Conservation (phyloP, 169 alveolate species). For the Eimeria tenella region DNA sequence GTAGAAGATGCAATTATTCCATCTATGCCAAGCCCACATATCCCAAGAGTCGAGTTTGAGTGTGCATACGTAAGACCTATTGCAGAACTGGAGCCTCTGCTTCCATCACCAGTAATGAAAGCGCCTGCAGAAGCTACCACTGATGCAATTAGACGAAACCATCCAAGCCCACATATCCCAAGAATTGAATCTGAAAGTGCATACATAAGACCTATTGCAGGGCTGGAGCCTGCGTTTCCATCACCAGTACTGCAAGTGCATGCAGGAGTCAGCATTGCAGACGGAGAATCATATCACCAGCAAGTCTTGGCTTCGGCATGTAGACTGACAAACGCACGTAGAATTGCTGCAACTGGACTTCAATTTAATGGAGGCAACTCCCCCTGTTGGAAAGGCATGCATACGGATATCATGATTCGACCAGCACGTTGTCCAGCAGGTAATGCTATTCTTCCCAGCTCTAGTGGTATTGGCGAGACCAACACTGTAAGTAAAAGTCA, state of each 20-base stretch:
- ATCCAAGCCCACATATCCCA: neutral
- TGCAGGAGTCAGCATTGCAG: neutral
- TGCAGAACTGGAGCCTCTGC: neutral
- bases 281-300: neutral
- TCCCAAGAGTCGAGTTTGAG: neutral
- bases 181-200: neutral
- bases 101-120: neutral
- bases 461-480: neutral
- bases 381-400: neutral
- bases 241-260: neutral
- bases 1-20: neutral
- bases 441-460: neutral
- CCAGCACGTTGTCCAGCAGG: constrained; percentile 1
- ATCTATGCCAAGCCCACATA: neutral
- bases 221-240: constrained; percentile 14
- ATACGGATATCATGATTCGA: neutral
- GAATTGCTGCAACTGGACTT: neutral
- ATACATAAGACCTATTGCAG: constrained; percentile 5
- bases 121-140: neutral
- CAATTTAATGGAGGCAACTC: neutral
- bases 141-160: too few species aligned
- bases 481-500: neutral
- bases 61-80: constrained; percentile 1
- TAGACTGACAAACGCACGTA: neutral
- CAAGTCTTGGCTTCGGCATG: neutral